phyloP scores from a whole-genome alignment of 1,284 basidiomycete species.

The Hymenochaete sp. region DNA sequence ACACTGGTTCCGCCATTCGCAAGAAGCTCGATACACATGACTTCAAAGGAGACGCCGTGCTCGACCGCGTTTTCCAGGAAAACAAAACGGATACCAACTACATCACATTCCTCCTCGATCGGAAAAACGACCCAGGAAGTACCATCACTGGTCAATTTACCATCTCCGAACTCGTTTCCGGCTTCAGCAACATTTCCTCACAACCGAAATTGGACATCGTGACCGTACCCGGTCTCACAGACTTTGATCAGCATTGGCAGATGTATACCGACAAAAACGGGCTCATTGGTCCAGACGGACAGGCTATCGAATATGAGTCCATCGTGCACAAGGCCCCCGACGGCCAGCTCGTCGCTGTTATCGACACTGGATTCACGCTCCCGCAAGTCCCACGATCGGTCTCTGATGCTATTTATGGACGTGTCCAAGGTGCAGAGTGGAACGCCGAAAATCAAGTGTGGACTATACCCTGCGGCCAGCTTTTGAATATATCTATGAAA shows the following conservation, averaged over 20 bases:
- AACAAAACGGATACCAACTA: constrained; percentile 50
- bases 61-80: constrained; percentile 53
- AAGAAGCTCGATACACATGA: constrained; percentile 39
- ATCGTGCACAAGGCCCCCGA: constrained; percentile 57
- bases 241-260: constrained; percentile 70
- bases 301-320: constrained; percentile 48
- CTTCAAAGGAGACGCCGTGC: constrained; percentile 42
- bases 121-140: constrained; percentile 41
- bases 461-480: constrained; percentile 66
- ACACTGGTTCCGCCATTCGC: constrained; percentile 56
- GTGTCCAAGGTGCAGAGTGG: constrained; percentile 65
- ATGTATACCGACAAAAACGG: constrained; percentile 54
- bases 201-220: constrained; percentile 62
- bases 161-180: constrained; percentile 44
- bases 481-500: constrained; percentile 59
- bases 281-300: constrained; percentile 65
- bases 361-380: constrained; percentile 67
- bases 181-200: constrained; percentile 49
- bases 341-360: constrained; percentile 60
- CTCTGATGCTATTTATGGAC: constrained; percentile 72
- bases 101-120: constrained; percentile 59
- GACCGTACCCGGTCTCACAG: constrained; percentile 45
- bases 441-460: constrained; percentile 49
- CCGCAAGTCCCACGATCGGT: constrained; percentile 55
- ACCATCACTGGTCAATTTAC: constrained; percentile 46